Percentiles rank a stretch among this genome's conserved stretches.
phyloP scores from a whole-genome alignment of 2,329 filamentous ascomycete genomes.

The Cryphonectria carpinicola region DNA sequence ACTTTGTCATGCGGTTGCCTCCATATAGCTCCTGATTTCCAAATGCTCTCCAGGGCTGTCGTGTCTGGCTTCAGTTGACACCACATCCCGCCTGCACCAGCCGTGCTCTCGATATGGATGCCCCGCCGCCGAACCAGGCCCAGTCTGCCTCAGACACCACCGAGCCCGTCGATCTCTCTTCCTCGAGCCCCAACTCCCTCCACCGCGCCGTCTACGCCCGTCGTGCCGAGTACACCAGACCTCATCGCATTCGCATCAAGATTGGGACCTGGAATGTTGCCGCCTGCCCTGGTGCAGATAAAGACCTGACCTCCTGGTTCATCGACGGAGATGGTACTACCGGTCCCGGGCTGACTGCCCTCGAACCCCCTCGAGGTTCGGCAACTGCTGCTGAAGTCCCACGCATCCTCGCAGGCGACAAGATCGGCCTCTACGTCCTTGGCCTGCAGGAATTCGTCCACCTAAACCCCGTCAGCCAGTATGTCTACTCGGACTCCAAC shows the following conservation, averaged over 20 bases:
- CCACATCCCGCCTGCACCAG: neutral
- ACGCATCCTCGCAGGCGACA: constrained; percentile 60
- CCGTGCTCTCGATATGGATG: neutral
- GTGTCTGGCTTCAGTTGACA: neutral
- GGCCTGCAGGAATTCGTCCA: constrained; percentile 93
- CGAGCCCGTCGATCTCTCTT: constrained; percentile 31
- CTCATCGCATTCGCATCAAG: constrained; percentile 79
- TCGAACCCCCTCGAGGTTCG: no score
- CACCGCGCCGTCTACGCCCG: constrained; percentile 71
- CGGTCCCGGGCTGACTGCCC: constrained; percentile 47
- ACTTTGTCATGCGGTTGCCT: neutral
- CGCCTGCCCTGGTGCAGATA: constrained; percentile 79
- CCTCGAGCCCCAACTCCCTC: constrained; percentile 60
- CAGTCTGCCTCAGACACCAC: constrained; percentile 22
- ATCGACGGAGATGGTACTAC: constrained; percentile 74
- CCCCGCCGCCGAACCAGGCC: neutral
- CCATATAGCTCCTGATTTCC: neutral
- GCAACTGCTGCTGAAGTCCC: constrained; percentile 34
- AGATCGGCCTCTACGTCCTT: constrained; percentile 88
- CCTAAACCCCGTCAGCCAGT: constrained; percentile 77
- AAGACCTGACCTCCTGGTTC: constrained; percentile 89
- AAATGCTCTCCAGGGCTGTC: neutral
- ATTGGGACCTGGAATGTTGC: constrained; percentile 96
- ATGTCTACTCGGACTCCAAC: constrained; percentile 74
- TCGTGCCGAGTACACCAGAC: constrained; percentile 76